Base-by-base conservation (phyloP, 1,139 yeast species). In the Candida buenavistaensis region DNA sequence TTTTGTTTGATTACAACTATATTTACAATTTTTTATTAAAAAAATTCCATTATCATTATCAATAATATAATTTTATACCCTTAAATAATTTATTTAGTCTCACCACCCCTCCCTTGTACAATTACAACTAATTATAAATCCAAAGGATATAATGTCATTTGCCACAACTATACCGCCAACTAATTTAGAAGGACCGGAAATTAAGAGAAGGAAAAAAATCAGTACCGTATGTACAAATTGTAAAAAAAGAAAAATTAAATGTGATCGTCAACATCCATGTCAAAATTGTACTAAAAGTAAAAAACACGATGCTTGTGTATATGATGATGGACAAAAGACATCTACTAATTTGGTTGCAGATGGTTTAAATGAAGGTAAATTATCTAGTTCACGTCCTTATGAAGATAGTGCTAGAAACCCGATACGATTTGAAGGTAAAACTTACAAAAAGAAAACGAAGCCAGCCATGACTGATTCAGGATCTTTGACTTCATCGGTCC, bases 211-310 rank as follows among this genome's bases (percentile, higher is more conserved):
- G 23, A 62, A 62, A 40, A 52, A 71, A 42, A 50, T 56, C 10
- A 58, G 66, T 32, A 48, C 62, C 3, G 72, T 66, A 4, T 68
- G 74, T 43, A 50, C 47, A 12, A 56, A 56, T 33, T 68, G 74
- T 44, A 59, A 59, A 42, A 45, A 50, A 28, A 55, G 59, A 41
- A 67, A 68, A 45, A 56, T 66, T 40, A 59, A 52, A 34, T 68
- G 74, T 51, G 69, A 67, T 39, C 54, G 62, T 34, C 54, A 49
- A 10, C 45, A 42, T 23, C 74, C 74, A 0, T 68, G 74, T 45
- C 44, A 53, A 3, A 64, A 59, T 32, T 68, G 74, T 49, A 42
- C 54, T 5, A 60, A 55, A 36, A 43, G 55, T 9, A 51, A 53
- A 14, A 42, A 52, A 10, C 34, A 46, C 4, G 47, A 41, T 20